These are phyloP conservation scores for Fusarium anguioides DNA, from an alignment of 2,329 filamentous ascomycete species.

Conservation along the genomic window DNA sequence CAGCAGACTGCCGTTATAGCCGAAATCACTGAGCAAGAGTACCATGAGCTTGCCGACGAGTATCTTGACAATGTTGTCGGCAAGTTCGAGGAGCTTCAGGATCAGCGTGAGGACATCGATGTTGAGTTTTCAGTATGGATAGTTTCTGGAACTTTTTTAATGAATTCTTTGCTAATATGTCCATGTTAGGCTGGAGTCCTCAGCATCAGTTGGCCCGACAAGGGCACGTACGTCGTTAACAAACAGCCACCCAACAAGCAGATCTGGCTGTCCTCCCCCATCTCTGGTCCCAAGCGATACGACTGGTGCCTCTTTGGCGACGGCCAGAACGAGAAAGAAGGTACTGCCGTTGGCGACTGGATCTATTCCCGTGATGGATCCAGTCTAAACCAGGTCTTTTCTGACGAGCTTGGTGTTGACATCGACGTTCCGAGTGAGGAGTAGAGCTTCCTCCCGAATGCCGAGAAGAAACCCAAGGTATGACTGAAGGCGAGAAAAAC, in stretches of 20 bases:
- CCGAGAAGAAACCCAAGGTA: conserved; percentile 23
- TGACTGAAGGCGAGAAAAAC: conserved; percentile 13
- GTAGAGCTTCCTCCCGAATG: conserved; percentile 42
- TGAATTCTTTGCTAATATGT: conserved; percentile 23
- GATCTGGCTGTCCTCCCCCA: conserved; percentile 94
- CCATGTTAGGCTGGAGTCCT: conserved; percentile 82
- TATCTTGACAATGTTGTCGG: conserved; percentile 72
- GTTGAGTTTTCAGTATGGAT: conserved; percentile 85
- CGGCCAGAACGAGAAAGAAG: conserved; percentile 79
- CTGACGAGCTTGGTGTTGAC: conserved; percentile 79
- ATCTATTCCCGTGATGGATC: conserved; percentile 87
- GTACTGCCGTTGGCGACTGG: conserved; percentile 80
- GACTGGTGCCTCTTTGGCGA: conserved; percentile 86
- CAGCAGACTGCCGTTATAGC: conserved; percentile 60
- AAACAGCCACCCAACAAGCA: conserved; percentile 98
- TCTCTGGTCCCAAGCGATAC: conserved; percentile 92
- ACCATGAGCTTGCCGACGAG: conserved; percentile 80
- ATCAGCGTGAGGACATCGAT: conserved; percentile 80
- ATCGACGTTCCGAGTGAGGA: conserved; percentile 53
- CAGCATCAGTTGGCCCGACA: conserved; percentile 74
- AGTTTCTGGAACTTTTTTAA: neutral
- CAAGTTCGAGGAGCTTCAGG: conserved; percentile 78
- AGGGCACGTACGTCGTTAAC: conserved; percentile 93
- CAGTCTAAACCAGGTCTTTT: conserved; percentile 77
- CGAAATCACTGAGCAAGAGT: conserved; percentile 75